These are phyloP conservation scores for Coemansia sp. DNA, from an alignment of 192 early-diverging fungal species.

Conservation along the genomic window DNA sequence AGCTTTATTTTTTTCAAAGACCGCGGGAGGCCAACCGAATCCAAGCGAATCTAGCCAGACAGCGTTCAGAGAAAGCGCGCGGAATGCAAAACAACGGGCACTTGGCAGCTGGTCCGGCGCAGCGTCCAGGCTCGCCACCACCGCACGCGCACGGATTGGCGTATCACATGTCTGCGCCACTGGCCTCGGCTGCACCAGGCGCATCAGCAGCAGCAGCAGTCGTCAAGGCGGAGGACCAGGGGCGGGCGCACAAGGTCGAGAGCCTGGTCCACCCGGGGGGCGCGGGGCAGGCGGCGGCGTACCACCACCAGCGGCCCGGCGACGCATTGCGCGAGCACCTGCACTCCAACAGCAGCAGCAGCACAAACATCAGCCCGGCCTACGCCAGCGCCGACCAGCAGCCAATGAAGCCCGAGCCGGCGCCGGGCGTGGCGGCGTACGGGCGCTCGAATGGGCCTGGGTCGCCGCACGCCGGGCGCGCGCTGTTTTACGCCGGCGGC, in stretches of 20 bases:
- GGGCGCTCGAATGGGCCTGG: conserved; percentile 1
- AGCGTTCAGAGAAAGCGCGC: background rate
- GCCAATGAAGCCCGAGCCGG: conserved; percentile 4
- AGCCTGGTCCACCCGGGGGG: conserved; percentile 7
- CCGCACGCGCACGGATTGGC: conserved; percentile 7
- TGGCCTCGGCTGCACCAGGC: background rate
- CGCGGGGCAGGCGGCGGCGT: background rate
- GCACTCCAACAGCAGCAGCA: conserved; percentile 20
- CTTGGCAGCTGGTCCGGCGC: conserved; percentile 24
- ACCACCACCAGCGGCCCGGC: background rate
- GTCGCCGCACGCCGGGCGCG: conserved; percentile 17
- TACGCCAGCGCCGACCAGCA: conserved; percentile 14
- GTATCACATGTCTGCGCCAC: conserved; percentile 12
- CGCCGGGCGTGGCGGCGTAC: background rate
- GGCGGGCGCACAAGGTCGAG: conserved; percentile 12
- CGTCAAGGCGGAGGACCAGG: conserved; percentile 19
- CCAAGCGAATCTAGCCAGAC: too few species aligned
- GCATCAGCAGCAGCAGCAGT: conserved; percentile 6
- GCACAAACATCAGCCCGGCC: conserved; percentile 13
- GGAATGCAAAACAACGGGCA: conserved; percentile 52
- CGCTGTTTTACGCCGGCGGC: background rate
- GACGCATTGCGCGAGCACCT: conserved; percentile 9
- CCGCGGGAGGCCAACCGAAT: too few species aligned
- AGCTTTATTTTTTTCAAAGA: conserved; percentile 7
- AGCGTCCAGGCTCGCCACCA: conserved; percentile 11